Evolutionary conservation across 2,329 filamentous ascomycete species (phyloP), one percentile per base, ranked within the genome.

Genomic region (Neonectria sp.): DNA sequence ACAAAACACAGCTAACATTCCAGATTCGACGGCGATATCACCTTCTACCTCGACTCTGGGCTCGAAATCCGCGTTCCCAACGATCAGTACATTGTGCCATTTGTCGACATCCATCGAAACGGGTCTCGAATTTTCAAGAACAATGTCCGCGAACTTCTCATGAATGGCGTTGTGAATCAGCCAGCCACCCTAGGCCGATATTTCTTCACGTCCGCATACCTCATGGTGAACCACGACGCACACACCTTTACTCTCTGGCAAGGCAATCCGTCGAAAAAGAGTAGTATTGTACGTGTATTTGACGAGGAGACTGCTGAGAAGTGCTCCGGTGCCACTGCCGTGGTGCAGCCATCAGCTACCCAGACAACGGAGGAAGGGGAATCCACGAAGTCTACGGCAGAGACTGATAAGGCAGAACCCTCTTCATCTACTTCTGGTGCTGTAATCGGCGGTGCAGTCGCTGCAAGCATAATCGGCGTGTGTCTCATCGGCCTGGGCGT

Each of bases 161-260:
- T 80, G 4, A 75, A 71, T 17, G 60, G 55, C 2, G 13, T 76
- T 0, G 60, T 48, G 7, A 65, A 69, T 15, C 68, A 73, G 17
- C 71, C 71, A 0, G 68, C 76, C 0, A 78, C 74, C 0, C 65
- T 81, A 0, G 79, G 79, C 2, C 72, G 79, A 1, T 79, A 79
- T 51, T 81, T 81, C 48, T 68, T 80, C 12, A 80, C 78, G 0
- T 68, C 76, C 0, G 79, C 79, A 1, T 81, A 81, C 56, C 70
- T 81, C 1, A 81, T 81, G 79, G 77, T 81, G 8, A 74, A 81
- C 45, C 74, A 77, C 27, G 79, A 81, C 9, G 72, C 75, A 7
- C 62, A 71, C 0, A 77, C 73, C 0, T 81, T 80, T 29, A 81
- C 79, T 1, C 67, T 81, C 6, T 81, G 79, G 79, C 70, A 79